phyloP scores from a whole-genome alignment of 2,329 filamentous ascomycete species.

The Arthrobotrys sphaeroides region DNA sequence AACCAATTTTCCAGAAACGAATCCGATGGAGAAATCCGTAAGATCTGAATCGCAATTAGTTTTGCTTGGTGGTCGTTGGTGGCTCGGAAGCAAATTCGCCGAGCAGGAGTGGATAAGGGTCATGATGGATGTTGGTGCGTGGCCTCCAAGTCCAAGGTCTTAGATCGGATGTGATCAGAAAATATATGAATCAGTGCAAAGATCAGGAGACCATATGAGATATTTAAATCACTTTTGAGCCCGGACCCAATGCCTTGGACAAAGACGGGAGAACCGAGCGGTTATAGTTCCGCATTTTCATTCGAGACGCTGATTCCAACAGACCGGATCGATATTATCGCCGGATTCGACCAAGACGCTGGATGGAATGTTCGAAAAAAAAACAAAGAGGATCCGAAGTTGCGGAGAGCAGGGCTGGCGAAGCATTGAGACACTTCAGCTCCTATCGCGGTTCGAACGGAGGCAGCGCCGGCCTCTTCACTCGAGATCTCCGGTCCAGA shows the following conservation, averaged over 20 bases:
- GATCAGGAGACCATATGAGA: slow-evolving; percentile 46
- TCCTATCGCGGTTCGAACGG: slow-evolving; percentile 5
- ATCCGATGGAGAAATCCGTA: slow-evolving; percentile 50
- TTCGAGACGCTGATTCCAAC: slow-evolving; percentile 51
- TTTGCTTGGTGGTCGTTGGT: slow-evolving; percentile 31
- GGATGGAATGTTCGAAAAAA: slow-evolving; percentile 51
- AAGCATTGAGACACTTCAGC: slow-evolving; percentile 25
- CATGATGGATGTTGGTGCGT: slow-evolving; percentile 35
- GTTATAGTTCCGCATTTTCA: slow-evolving; percentile 53
- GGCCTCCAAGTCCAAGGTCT: slow-evolving; percentile 44
- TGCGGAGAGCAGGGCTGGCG: slow-evolving; percentile 5
- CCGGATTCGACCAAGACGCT: slow-evolving; percentile 41
- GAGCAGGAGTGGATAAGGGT: slow-evolving; percentile 28
- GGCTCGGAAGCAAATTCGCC: slow-evolving; percentile 50
- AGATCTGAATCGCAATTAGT: slow-evolving; percentile 28
- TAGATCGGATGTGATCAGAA: slow-evolving; percentile 47
- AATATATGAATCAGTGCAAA: slow-evolving; percentile 49
- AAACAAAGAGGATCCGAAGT: slow-evolving; percentile 16
- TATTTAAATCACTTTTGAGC: slow-evolving; percentile 53
- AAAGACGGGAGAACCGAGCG: slow-evolving; percentile 53
- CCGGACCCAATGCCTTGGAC: slow-evolving; percentile 53
- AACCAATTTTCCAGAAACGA: slow-evolving; percentile 46
- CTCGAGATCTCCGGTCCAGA: slow-evolving; percentile 17
- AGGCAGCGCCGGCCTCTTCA: slow-evolving; percentile 5
- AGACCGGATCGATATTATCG: slow-evolving; percentile 39